Percentiles rank a stretch among this genome's conserved stretches.
Conservation (phyloP, 148 eudicot genomes). For the Fagopyrum tataricum region DNA sequence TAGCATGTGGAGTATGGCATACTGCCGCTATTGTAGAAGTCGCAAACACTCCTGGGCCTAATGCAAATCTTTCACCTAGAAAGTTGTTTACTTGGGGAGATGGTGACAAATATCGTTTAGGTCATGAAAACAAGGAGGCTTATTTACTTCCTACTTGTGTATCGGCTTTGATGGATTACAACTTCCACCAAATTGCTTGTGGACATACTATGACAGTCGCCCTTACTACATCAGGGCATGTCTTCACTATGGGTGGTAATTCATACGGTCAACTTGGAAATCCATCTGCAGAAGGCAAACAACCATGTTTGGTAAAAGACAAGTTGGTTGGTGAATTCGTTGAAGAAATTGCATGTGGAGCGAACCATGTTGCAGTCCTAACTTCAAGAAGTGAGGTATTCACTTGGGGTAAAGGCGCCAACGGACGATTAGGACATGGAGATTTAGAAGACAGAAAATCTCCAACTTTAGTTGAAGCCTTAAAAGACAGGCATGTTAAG, state of each 20-base stretch:
- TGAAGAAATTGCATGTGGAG: conserved; percentile 85
- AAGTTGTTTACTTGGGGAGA: conserved; percentile 97
- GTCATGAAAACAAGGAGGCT: conserved; percentile 89
- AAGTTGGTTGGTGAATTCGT: conserved; percentile 49
- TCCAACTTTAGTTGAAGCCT: conserved; percentile 61
- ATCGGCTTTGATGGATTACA: conserved; percentile 71
- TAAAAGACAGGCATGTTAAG: conserved; percentile 61
- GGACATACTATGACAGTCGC: conserved; percentile 90
- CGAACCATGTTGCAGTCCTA: conserved; percentile 76
- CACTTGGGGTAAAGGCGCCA: conserved; percentile 76
- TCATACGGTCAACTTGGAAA: conserved; percentile 93
- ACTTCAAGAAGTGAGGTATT: conserved; percentile 80
- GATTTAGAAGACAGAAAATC: conserved; percentile 57
- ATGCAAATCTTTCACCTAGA: conserved; percentile 34
- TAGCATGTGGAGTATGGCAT: conserved; percentile 97
- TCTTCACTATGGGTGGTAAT: conserved; percentile 88
- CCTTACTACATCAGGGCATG: conserved; percentile 66
- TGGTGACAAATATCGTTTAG: conserved; percentile 89
- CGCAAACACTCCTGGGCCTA: conserved; percentile 28
- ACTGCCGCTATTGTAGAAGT: conserved; percentile 94
- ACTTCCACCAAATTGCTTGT: conserved; percentile 82
- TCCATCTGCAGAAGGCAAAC: conserved; percentile 59
- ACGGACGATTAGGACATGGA: conserved; percentile 72
- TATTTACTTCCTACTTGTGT: conserved; percentile 84
- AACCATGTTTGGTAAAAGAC: conserved; percentile 77